These are phyloP conservation scores for Aspergillus sp. DNA, from an alignment of 2,329 filamentous ascomycete species.

Conservation along the genomic window DNA sequence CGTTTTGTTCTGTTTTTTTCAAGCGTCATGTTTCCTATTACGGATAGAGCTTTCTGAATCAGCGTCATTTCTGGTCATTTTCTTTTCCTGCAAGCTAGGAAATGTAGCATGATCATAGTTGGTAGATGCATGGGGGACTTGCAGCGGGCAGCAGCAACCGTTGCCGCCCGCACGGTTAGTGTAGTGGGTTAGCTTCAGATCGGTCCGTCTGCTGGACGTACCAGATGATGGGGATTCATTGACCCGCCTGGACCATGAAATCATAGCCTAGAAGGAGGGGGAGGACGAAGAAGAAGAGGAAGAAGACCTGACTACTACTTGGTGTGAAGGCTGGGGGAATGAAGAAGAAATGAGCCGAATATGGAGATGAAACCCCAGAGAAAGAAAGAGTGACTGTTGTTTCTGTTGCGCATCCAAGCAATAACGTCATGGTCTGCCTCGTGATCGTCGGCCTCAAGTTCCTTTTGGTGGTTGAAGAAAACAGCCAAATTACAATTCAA, in stretches of 20 bases:
- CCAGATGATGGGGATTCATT: constrained; percentile 5
- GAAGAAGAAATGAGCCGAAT: neutral
- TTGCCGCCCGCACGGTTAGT: constrained; percentile 2
- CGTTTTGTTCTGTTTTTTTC: neutral
- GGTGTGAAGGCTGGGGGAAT: neutral
- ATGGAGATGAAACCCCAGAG: neutral
- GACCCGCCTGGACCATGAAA: constrained; percentile 7
- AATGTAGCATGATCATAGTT: neutral
- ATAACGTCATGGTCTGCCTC: constrained; percentile 18
- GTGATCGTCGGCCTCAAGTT: constrained; percentile 13
- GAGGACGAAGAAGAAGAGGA: neutral
- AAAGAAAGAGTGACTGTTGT: neutral
- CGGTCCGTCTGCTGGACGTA: constrained; percentile 5
- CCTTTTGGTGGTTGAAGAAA: neutral
- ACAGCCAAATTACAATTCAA: neutral
- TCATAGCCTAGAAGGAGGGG: neutral
- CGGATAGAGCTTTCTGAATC: neutral
- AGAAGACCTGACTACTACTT: neutral
- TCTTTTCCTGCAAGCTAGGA: neutral
- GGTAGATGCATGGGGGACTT: neutral
- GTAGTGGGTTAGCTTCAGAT: neutral
- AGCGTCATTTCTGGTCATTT: neutral
- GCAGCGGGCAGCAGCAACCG: neutral
- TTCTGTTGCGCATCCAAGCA: neutral
- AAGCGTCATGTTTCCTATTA: neutral